Evolutionary conservation across 257 asterid species (phyloP), one percentile per base, ranked within the genome.

Genomic region (Primulina eburnea): DNA sequence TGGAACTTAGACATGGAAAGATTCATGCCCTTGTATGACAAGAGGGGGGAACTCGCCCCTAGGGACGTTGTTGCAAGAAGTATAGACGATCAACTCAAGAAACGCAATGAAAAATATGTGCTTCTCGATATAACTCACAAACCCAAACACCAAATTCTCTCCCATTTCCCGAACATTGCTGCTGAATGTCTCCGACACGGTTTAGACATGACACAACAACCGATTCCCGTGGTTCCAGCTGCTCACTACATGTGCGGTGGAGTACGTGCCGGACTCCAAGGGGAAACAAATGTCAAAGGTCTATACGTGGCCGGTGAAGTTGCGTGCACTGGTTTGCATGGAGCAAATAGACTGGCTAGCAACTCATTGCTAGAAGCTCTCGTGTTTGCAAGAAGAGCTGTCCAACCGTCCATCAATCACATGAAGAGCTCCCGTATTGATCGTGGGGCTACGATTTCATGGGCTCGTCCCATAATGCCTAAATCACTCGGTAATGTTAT

Each of bases 231-330:
- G 10, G 95, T 94, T 58, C 99, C 99, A 1, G 99, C 99, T 0
- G 99, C 99, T 30, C 99, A 94, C 62, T 94, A 94, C 91, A 94
- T 94, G 98, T 94, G 99, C 8, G 99, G 99, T 7, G 99, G 99
- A 28, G 98, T 94, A 17, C 95, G 96, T 5, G 99, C 99, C 0
- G 97, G 98, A 16, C 98, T 94, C 21, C 82, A 87, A 14, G 99
- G 98, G 24, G 99, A 91, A 73, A 94, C 99, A 2, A 88, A 94
- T 20, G 96, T 94, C 18, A 64, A 14, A 26, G 97, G 99, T 8
- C 96, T 94, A 67, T 94, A 78, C 7, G 95, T 94, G 58, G 97
- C 99, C 0, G 99, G 99, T 8, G 99, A 94, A 76, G 99, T 89
- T 28, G 99, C 99, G 0, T 94, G 99, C 70, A 94, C 99, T 0